These are phyloP conservation scores for Trichophyton schoenleinii DNA, from an alignment of 2,329 filamentous ascomycete species.

Conservation along the genomic window DNA sequence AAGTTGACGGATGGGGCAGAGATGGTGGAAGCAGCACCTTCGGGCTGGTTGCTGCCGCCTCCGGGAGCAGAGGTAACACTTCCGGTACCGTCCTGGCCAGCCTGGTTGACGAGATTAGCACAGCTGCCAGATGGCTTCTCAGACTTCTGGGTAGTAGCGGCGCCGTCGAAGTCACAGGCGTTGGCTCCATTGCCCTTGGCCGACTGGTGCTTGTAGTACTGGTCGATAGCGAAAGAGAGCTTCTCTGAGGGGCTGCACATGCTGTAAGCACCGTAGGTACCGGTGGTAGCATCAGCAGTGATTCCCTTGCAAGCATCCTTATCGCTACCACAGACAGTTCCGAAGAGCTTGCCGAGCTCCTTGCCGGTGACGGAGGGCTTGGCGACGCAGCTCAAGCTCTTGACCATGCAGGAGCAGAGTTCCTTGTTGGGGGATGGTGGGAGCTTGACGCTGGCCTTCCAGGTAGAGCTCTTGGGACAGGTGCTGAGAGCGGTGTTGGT, in stretches of 20 bases:
- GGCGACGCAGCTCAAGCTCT: constrained; percentile 58
- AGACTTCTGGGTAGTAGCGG: constrained; percentile 27
- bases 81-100: constrained; percentile 29
- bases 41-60: constrained; percentile 19
- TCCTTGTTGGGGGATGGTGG: constrained; percentile 68
- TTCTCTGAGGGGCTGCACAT: constrained; percentile 34
- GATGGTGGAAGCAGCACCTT: constrained; percentile 19
- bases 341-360: constrained; percentile 56
- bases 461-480: constrained; percentile 55
- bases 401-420: constrained; percentile 78
- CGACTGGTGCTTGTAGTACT: constrained; percentile 32
- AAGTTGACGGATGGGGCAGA: constrained; percentile 26
- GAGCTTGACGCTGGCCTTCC: constrained; percentile 59
- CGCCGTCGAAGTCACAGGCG: constrained; percentile 34
- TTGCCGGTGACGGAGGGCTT: constrained; percentile 44
- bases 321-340: constrained; percentile 28
- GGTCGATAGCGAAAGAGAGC: constrained; percentile 34
- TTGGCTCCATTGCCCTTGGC: constrained; percentile 21
- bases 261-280: constrained; percentile 35
- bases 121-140: constrained; percentile 27
- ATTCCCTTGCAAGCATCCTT: constrained; percentile 30
- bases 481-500: constrained; percentile 53
- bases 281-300: constrained; percentile 27
- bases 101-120: constrained; percentile 27
- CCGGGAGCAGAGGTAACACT: constrained; percentile 26